A percentile compares a stretch with the other conserved stretches of the same genome.
phyloP scores from a whole-genome alignment of 495 filamentous ascomycete species.

The Penicillium crystallinum region DNA sequence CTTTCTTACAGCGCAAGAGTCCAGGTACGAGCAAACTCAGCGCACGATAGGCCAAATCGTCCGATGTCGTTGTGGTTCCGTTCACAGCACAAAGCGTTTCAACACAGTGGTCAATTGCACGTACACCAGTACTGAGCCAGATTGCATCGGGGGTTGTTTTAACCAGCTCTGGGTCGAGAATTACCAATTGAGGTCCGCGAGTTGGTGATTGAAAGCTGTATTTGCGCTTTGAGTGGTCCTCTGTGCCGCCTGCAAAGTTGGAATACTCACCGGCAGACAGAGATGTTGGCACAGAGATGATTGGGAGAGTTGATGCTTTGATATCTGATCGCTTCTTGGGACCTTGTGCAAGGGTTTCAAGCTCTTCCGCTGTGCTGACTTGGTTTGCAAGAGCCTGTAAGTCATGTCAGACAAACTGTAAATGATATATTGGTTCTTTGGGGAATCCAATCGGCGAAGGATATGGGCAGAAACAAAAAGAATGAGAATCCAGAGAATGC shows the following conservation, averaged over 20 bases:
- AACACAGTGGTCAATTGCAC: conserved; percentile 62
- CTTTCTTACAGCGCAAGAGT: conserved; percentile 44
- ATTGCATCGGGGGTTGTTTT: conserved; percentile 51
- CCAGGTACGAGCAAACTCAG: conserved; percentile 47
- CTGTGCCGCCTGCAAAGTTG: conserved; percentile 51
- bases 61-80: conserved; percentile 33
- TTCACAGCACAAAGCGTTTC: conserved; percentile 49
- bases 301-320: conserved; percentile 40
- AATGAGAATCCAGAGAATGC: background rate
- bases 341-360: conserved; percentile 38
- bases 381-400: conserved; percentile 45
- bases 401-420: background rate
- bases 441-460: too few species aligned
- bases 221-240: conserved; percentile 50
- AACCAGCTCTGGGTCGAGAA: conserved; percentile 54
- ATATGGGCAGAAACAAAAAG: background rate
- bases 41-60: conserved; percentile 37
- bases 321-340: conserved; percentile 31
- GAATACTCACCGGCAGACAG: conserved; percentile 62
- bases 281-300: conserved; percentile 58
- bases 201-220: conserved; percentile 43
- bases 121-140: conserved; percentile 58
- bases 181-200: conserved; percentile 48
- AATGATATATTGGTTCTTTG: background rate
- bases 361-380: conserved; percentile 36